Percentiles rank a stretch among this genome's conserved stretches.
Evolutionary conservation across 148 eudicot genomes (phyloP).

Genomic region (Cornus kousa): DNA sequence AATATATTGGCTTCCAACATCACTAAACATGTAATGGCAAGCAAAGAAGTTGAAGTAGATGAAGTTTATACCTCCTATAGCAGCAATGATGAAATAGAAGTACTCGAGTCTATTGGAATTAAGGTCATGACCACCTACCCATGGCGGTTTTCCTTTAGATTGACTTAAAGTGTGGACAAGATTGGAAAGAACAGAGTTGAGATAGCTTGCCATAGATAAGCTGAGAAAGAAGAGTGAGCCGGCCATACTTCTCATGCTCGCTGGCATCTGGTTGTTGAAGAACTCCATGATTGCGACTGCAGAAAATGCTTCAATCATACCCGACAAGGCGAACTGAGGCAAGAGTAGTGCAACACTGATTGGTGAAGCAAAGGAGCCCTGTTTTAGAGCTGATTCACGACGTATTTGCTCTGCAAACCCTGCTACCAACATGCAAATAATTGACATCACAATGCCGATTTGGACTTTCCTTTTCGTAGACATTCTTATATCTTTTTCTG

Average conservation of each 20-base stretch:
- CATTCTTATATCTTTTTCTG: conserved; percentile 34
- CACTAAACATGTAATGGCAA: conserved; percentile 27
- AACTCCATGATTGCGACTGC: conserved; percentile 71
- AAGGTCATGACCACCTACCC: conserved; percentile 80
- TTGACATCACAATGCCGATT: conserved; percentile 61
- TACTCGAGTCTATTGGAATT: conserved; percentile 56
- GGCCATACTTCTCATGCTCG: conserved; percentile 65
- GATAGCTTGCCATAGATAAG: conserved; percentile 55
- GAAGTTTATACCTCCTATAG: conserved; percentile 40
- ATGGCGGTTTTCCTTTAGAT: conserved; percentile 27
- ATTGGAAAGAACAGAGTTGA: conserved; percentile 48
- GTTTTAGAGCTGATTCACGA: conserved; percentile 36
- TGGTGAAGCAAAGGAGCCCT: conserved; percentile 40
- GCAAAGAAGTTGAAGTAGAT: conserved; percentile 52
- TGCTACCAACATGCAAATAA: conserved; percentile 44
- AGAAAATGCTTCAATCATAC: conserved; percentile 56
- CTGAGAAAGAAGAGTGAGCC: conserved; percentile 59
- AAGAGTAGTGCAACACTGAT: conserved; percentile 26
- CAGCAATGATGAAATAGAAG: conserved; percentile 51
- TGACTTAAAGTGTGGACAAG: conserved; percentile 33
- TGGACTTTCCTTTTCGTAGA: conserved; percentile 32
- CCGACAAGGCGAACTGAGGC: conserved; percentile 61
- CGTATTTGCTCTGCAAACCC: conserved; percentile 46
- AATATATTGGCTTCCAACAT: too few relatives aligned
- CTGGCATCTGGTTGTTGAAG: conserved; percentile 57